Conservation (phyloP, 495 filamentous ascomycete genomes). For the Zalerion maritima region DNA sequence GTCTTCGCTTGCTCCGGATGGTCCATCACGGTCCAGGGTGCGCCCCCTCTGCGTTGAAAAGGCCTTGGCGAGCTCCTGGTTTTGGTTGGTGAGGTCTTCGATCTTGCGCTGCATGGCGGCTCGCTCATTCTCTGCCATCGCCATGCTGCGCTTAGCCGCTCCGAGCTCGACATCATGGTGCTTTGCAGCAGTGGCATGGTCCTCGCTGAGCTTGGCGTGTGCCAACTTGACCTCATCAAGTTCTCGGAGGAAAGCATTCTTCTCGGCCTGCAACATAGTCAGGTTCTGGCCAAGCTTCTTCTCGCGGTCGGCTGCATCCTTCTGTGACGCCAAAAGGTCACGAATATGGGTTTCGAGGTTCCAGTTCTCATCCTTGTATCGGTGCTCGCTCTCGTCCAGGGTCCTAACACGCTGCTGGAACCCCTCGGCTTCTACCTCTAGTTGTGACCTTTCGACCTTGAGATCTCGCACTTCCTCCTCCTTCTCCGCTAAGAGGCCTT, state of each 20-base stretch:
- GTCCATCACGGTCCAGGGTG: constrained; percentile 45
- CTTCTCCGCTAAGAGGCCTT: constrained; percentile 65
- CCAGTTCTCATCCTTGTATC: constrained; percentile 98
- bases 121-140: constrained; percentile 60
- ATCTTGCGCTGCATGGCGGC: constrained; percentile 61
- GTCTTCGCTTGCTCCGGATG: constrained; percentile 41
- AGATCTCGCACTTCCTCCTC: constrained; percentile 70
- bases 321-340: constrained; percentile 53
- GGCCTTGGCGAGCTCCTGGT: constrained; percentile 74
- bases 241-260: constrained; percentile 60
- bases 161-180: constrained; percentile 80
- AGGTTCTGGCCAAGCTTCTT: constrained; percentile 61
- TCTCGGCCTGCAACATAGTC: constrained; percentile 54
- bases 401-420: constrained; percentile 62
- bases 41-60: constrained; percentile 53
- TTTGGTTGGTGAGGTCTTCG: constrained; percentile 73
- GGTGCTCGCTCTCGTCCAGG: constrained; percentile 83
- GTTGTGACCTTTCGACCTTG: constrained; percentile 54
- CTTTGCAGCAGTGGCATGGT: constrained; percentile 58
- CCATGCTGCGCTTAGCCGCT: constrained; percentile 57
- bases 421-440: constrained; percentile 70
- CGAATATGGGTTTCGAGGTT: constrained; percentile 80
- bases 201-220: constrained; percentile 65
- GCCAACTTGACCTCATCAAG: constrained; percentile 73
- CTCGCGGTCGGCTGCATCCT: constrained; percentile 64